Evolutionary conservation across 1,284 basidiomycete genomes (phyloP), one percentile per base, ranked within the genome.

Genomic region (Takashimella tepidaria): DNA sequence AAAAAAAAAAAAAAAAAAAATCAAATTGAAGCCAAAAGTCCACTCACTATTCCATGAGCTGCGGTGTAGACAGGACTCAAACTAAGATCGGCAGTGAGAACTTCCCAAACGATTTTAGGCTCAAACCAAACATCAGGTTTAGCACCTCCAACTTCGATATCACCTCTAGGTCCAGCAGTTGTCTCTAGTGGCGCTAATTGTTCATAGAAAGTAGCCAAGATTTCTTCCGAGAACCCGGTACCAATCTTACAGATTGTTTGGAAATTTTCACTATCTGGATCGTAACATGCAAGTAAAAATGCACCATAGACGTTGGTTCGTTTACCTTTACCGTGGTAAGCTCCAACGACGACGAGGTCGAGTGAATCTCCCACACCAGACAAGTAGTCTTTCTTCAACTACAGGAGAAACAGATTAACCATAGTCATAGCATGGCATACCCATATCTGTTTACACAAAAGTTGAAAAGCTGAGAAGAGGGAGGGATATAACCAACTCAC

Each of bases 181-280:
- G 61, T 47, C 73, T 95, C 90, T 37, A 93, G 79, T 3, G 86
- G 84, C 63, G 89, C 85, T 31, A 98, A 82, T 22, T 82, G 79
- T n/a, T 86, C 82, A 72, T 89, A 88, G 67, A 95, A 90, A n/a
- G 81, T 74, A 64, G 88, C 84, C 37, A 98, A 78, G 55, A 83
- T 80, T 72, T 97, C 92, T 65, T 99, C 96, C 50, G 87, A 89
- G 78, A 99, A 98, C 0, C 96, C 96, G 0, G 96, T 99, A 2
- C 96, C 96, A 62, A 98, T 96, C 77, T 98, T 98, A 82, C 96
- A 98, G 53, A 96, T 92, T 3, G 92, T 93, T 70, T 97, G 93
- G 72, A 83, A 96, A 69, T 89, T 87, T 73, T 96, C 92, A 5
- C 85, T 81, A 63, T 96, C 92, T 47, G 84, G 79, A 70, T 98